A percentile compares a stretch with the other conserved stretches of the same genome.
phyloP scores from a whole-genome alignment of 1,284 basidiomycete genomes.

The Trichosporon coremiiforme region DNA sequence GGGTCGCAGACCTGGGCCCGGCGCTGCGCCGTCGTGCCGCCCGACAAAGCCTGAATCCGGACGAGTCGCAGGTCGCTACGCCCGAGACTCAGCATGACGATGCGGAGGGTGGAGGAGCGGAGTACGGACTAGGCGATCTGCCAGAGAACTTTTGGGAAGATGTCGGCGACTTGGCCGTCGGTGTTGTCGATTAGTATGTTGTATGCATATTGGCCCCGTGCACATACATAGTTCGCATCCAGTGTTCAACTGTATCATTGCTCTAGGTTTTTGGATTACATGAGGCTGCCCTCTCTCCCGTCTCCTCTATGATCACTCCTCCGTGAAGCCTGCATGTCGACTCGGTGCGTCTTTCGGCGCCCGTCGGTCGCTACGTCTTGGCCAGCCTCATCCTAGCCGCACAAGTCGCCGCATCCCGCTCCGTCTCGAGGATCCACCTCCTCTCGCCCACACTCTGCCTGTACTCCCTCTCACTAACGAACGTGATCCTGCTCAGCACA shows the following conservation, averaged over 20 bases:
- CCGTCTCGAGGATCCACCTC: constrained; percentile 24
- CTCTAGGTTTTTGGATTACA: no score
- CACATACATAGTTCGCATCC: no score
- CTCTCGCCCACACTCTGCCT: constrained; percentile 17
- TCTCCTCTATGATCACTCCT: no score
- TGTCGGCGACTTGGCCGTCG: background rate
- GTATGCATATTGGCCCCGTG: background rate
- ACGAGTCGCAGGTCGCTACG: background rate
- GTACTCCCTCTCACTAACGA: constrained; percentile 21
- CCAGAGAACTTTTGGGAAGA: constrained; percentile 10
- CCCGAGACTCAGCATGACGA: background rate
- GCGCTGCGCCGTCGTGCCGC: constrained; percentile 29
- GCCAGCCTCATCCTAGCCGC: background rate
- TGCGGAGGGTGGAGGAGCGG: background rate
- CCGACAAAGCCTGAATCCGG: background rate
- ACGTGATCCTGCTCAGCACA: background rate
- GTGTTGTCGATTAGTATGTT: background rate
- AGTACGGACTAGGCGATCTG: constrained; percentile 2
- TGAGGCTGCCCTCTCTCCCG: no score
- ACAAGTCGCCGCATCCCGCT: constrained; percentile 12
- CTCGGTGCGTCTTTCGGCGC: no score
- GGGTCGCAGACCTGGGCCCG: constrained; percentile 32
- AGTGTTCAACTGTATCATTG: no score
- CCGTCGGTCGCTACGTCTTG: no score
- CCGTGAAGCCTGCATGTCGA: no score